Percentiles rank a stretch among this genome's conserved stretches.
Evolutionary conservation across 73 alveolate genomes (phyloP).

Genomic region (Paramecium biaurelia): DNA sequence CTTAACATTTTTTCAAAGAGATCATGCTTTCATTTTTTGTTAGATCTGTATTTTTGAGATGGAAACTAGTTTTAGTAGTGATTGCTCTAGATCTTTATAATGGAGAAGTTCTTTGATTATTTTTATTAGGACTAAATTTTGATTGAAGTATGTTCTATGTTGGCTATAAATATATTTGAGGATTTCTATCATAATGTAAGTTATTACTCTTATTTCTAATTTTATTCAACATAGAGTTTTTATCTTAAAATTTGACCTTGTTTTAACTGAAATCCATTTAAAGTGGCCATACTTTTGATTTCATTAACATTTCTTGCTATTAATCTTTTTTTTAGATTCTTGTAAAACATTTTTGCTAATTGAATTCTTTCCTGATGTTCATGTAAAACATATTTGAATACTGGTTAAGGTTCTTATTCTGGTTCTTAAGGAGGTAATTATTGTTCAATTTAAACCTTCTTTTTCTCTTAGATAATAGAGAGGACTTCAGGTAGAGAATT

Average conservation of each 20-base stretch:
- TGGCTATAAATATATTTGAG: not conserved
- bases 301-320: not conserved
- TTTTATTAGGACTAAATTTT: not conserved
- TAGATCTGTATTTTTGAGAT: not conserved
- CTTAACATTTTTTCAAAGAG: not conserved
- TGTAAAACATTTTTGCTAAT: not conserved
- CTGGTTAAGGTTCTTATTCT: not conserved
- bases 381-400: not conserved
- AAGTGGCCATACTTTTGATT: not conserved
- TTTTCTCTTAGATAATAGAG: not conserved
- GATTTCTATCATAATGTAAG: not conserved
- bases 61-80: not conserved
- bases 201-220: not conserved
- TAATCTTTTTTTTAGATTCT: not conserved
- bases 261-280: not conserved
- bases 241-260: not conserved
- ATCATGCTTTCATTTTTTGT: not conserved
- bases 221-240: not conserved
- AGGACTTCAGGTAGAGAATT: not conserved
- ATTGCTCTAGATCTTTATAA: not conserved
- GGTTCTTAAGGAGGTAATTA: not conserved
- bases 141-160: not conserved
- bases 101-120: not conserved
- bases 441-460: not conserved
- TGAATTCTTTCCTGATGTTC: not conserved